Evolutionary conservation across 352 stramenopile genomes (phyloP).

Genomic region (Plasmopara viticola): DNA sequence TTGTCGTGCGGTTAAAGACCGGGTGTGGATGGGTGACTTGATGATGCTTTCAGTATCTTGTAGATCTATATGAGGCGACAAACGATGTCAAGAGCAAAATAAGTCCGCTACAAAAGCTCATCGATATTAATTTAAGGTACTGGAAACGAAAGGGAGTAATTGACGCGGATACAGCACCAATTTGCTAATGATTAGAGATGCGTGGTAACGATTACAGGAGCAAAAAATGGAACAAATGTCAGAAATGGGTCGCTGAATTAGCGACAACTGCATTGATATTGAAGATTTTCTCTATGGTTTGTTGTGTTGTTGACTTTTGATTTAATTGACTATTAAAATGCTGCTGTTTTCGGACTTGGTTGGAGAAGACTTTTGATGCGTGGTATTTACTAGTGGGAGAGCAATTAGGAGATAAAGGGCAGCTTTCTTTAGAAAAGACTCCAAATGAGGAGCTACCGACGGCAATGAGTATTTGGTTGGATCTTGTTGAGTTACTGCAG

Average conservation of each 20-base stretch:
- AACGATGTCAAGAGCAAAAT: constrained; percentile 55
- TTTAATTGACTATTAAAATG: neutral
- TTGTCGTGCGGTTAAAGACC: neutral
- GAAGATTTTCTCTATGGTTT: constrained; percentile 42
- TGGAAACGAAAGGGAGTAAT: neutral
- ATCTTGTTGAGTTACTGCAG: constrained; percentile 70
- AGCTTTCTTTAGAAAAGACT: constrained; percentile 39
- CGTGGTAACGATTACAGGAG: constrained; percentile 23
- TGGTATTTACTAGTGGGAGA: constrained; percentile 65
- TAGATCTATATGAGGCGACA: constrained; percentile 60
- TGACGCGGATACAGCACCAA: neutral
- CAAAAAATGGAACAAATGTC: constrained; percentile 68
- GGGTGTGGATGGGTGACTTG: constrained; percentile 3
- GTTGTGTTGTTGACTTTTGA: neutral
- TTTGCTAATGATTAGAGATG: constrained; percentile 8
- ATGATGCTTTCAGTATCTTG: constrained; percentile 43
- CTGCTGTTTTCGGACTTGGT: neutral
- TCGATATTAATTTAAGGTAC: constrained; percentile 60
- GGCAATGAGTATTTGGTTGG: constrained; percentile 61
- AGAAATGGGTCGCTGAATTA: constrained; percentile 76
- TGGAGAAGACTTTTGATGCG: constrained; percentile 55
- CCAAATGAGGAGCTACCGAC: constrained; percentile 63
- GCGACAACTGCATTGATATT: constrained; percentile 44
- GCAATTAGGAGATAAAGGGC: constrained; percentile 14
- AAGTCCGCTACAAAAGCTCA: constrained; percentile 63